Base-by-base conservation (phyloP, 1,139 yeast genomes). In the Insectozyma bohioensis region DNA sequence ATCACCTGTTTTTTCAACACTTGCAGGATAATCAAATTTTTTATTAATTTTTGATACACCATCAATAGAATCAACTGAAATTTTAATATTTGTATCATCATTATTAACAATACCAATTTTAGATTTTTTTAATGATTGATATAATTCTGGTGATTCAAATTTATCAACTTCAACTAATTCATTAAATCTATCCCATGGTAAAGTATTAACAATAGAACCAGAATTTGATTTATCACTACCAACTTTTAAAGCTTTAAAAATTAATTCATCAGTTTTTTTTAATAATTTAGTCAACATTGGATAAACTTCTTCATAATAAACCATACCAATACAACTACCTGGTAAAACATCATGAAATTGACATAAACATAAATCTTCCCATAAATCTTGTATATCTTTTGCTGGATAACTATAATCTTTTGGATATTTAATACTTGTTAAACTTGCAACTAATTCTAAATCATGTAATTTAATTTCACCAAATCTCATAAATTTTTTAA, bases 271-370 rank as follows among this genome's bases (percentile, higher is more conserved):
- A 23, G 84, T 80, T 12, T 64, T 63, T 22, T 63, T 57, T 42
- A 83, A 66, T 15, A 82, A 82, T 15, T 68, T 62, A 4, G 65
- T 67, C 49, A 88, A 72, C 75, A 85, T 80, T 17, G 88, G 88
- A 51, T 80, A 75, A n/a, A 90, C 97, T 52, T 92, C 97, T 42
- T 87, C 88, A 40, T 77, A 77, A 57, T 92, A 92, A 14, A 92
- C 96, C 82, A 86, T 80, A 40, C 88, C 96, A 50, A 92, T 92
- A 60, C 95, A 86, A 16, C 95, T 83, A 2, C 98, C 98, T 5
- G 98, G 97, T 37, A 92, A 70, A 11, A 92, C 97, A 63, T 92
- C 97, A 56, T 92, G 98, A 65, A 92, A 92, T 56, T 92, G 97
- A 56, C 95, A 88, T 41, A 92, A 67, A 44, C 90, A 78, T 23